Base-by-base conservation (phyloP, 305 asterid genomes). In the Fraxinus albicans region DNA sequence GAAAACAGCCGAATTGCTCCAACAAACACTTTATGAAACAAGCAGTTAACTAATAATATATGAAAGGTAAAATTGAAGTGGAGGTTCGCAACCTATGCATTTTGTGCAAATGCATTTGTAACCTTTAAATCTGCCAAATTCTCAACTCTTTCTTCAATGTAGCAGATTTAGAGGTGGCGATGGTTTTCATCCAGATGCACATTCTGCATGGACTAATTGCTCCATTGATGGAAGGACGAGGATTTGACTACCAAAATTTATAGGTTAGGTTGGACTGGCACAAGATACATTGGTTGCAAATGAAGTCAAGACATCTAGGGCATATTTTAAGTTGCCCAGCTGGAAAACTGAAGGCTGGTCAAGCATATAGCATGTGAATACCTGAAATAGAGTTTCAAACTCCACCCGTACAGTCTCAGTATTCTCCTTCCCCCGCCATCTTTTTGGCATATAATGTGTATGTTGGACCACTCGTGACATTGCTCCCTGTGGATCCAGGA, bases 361-460 rank as follows among this genome's bases (percentile, higher is more conserved):
- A 8, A 9, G 73, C 73, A 25, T 65, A 23, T 65, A 10, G 73
- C 73, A 65, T 13, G 42, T 70, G 76, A 31, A 79, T 90, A 97
- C 99, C 99, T 97, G 98, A 86, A 94, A 97, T 77, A 97, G 93
- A 79, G 98, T 91, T 85, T 94, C 99, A 85, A 97, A 95, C 90
- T 95, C 99, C 42, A 80, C 67, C 47, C 94, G 90, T 44, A 94
- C 98, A 63, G 90, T 84, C 81, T 89, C 97, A 10, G 93, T 88
- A 85, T 92, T 91, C 90, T 95, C 99, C 91, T 93, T 95, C 77
- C 93, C 94, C 70, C 99, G 99, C 99, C 99, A 97, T 83, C 93
- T 89, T 88, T 94, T 97, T 36, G 99, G 99, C 99, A 94, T 97
- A 88, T 89, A 89, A 73, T 97, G 99, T 3, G 99, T 92, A 80